Conservation (phyloP, 2,329 filamentous ascomycete species). For the Nigrospora osmanthi region DNA sequence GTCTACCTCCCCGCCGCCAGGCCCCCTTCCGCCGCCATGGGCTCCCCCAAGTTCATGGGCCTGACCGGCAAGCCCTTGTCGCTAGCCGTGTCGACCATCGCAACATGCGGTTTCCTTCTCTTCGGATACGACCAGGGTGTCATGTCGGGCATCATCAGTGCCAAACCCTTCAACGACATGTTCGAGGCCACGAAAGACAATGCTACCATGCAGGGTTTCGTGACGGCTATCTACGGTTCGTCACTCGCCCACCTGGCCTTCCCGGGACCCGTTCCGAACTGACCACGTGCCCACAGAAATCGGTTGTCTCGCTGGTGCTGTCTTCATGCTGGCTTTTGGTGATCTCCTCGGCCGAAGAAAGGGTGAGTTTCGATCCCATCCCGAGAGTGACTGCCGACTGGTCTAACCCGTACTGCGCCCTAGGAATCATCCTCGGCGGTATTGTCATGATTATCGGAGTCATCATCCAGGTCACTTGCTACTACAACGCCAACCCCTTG, state of each 20-base stretch:
- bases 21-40: constrained; percentile 26
- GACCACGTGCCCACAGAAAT: constrained; percentile 18
- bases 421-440: constrained; percentile 5
- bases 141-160: constrained; percentile 66
- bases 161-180: constrained; percentile 38
- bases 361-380: constrained; percentile 11
- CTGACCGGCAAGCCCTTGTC: constrained; percentile 50
- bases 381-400: not conserved
- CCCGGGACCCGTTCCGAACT: not conserved
- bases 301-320: constrained; percentile 34
- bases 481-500: constrained; percentile 17
- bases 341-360: constrained; percentile 42
- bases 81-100: constrained; percentile 51
- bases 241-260: not conserved
- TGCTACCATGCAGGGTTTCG: constrained; percentile 37
- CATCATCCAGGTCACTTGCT: constrained; percentile 43
- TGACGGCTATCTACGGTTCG: constrained; percentile 36
- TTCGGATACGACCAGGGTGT: constrained; percentile 89
- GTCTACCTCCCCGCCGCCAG: too few relatives aligned
- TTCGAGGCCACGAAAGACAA: constrained; percentile 35
- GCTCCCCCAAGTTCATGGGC: constrained; percentile 48
- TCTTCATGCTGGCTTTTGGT: constrained; percentile 42
- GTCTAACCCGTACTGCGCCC: too few relatives aligned
- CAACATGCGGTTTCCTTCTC: constrained; percentile 72
- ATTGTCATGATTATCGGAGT: constrained; percentile 52